Conservation (phyloP, 2,329 filamentous ascomycete genomes). For the Stenocarpella maydis region DNA sequence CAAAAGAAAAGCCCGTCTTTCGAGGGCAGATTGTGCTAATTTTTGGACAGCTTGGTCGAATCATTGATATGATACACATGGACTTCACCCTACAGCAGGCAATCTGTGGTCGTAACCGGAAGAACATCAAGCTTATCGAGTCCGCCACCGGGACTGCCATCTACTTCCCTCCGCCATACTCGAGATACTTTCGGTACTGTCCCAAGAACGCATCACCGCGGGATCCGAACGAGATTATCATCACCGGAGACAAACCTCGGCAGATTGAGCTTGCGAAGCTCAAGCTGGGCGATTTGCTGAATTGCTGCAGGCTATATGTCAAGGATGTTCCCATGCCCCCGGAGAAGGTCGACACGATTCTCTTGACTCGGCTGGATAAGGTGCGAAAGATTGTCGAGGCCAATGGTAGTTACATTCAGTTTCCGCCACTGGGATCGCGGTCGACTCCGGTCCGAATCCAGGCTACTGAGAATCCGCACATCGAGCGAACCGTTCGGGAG, state of each 20-base stretch:
- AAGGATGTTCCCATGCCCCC: slow-evolving; percentile 92
- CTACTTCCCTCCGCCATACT: slow-evolving; percentile 96
- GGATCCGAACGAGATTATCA: slow-evolving; percentile 90
- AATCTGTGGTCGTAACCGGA: slow-evolving; percentile 90
- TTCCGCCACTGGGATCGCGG: slow-evolving; percentile 87
- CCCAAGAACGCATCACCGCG: slow-evolving; percentile 82
- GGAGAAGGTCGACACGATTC: slow-evolving; percentile 92
- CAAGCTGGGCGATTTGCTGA: slow-evolving; percentile 86
- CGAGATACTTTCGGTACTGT: slow-evolving; percentile 88
- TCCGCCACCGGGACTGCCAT: slow-evolving; percentile 95
- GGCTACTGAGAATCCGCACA: slow-evolving; percentile 89
- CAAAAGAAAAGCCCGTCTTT: neutral
- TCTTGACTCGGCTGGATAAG: slow-evolving; percentile 91
- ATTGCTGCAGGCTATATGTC: slow-evolving; percentile 81
- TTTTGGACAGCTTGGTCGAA: slow-evolving; percentile 67
- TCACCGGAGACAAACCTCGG: slow-evolving; percentile 87
- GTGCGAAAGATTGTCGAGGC: slow-evolving; percentile 97
- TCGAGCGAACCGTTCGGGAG: slow-evolving; percentile 93
- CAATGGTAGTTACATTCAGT: slow-evolving; percentile 93
- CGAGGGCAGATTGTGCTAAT: slow-evolving; percentile 44
- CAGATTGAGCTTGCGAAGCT: slow-evolving; percentile 89
- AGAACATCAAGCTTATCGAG: slow-evolving; percentile 98
- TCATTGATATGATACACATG: slow-evolving; percentile 81
- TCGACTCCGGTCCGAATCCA: slow-evolving; percentile 88
- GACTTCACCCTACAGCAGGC: slow-evolving; percentile 90